These are phyloP conservation scores for Chlorella ohadii DNA, from an alignment of 139 green algal species.

Conservation along the genomic window DNA sequence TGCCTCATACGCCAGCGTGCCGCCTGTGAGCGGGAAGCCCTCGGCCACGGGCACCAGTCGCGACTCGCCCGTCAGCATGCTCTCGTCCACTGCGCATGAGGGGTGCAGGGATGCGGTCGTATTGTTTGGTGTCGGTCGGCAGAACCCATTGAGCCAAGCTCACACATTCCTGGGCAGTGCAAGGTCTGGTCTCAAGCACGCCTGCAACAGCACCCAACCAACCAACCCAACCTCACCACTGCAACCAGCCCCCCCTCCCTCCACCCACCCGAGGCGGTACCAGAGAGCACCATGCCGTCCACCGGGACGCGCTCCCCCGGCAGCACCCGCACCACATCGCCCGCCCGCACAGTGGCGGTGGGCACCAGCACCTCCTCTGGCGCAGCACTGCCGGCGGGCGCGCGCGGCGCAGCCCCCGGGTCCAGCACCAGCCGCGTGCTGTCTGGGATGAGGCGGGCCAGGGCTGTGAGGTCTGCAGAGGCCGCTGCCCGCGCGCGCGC, in stretches of 20 bases:
- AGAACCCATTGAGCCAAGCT: no score
- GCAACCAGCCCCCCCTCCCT: neutral
- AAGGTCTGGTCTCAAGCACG: no score
- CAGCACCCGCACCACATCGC: slow-evolving; percentile 81
- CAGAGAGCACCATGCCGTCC: slow-evolving; percentile 81
- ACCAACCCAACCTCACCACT: neutral
- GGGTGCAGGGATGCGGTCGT: neutral
- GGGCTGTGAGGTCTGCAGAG: slow-evolving; percentile 69
- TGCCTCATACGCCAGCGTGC: slow-evolving; percentile 87
- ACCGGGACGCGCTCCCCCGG: slow-evolving; percentile 91
- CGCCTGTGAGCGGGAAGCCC: slow-evolving; percentile 75
- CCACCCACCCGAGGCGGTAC: slow-evolving; percentile 1
- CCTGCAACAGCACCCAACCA: no score
- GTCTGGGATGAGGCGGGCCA: slow-evolving; percentile 82
- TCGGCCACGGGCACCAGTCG: slow-evolving; percentile 61
- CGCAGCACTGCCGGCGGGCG: neutral
- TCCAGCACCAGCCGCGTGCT: slow-evolving; percentile 74
- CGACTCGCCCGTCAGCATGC: slow-evolving; percentile 86
- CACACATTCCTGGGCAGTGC: no score
- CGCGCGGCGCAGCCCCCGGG: slow-evolving; percentile 34
- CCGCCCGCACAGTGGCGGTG: slow-evolving; percentile 48
- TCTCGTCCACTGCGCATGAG: slow-evolving; percentile 79
- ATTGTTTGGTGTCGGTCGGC: no score
- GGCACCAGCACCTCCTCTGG: slow-evolving; percentile 60
- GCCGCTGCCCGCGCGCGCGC: slow-evolving; percentile 59